Conservation (phyloP, 2,329 filamentous ascomycete genomes). For the Colletotrichum trifolii region DNA sequence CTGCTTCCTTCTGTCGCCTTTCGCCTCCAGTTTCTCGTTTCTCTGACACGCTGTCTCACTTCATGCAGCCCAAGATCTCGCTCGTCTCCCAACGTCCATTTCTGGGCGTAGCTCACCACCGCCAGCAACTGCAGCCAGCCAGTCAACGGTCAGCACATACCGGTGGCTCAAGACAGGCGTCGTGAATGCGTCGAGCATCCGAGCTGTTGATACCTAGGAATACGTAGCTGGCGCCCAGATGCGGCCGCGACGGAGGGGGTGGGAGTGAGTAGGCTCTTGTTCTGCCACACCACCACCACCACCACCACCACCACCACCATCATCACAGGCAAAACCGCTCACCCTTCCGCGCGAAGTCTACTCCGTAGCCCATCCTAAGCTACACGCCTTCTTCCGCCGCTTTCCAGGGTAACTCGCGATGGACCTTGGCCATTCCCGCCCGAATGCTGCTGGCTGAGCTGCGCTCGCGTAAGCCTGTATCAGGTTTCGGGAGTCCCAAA, state of each 20-base stretch:
- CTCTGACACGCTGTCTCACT: conserved; percentile 35
- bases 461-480: conserved; percentile 1
- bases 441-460: conserved; percentile 2
- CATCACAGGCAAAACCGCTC: neutral
- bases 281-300: neutral
- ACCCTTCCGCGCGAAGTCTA: too few relatives aligned
- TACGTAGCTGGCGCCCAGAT: conserved; percentile 7
- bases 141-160: too few relatives aligned
- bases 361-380: too few relatives aligned
- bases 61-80: conserved; percentile 29
- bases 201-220: too few relatives aligned
- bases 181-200: too few relatives aligned
- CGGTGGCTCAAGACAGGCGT: too few relatives aligned
- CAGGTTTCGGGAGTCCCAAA: conserved; percentile 4
- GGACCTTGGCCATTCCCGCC: neutral
- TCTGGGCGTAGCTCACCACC: neutral
- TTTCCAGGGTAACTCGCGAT: neutral
- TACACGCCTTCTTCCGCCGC: neutral
- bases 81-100: neutral
- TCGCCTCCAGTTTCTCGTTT: conserved; percentile 24
- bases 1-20: conserved; percentile 25
- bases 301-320: conserved; percentile 2
- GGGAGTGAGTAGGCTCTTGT: conserved; percentile 5
- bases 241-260: conserved; percentile 1
- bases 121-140: too few relatives aligned